Evolutionary conservation across 768 basidiomycete species (phyloP).

Genomic region (Lactarius akahatsu): DNA sequence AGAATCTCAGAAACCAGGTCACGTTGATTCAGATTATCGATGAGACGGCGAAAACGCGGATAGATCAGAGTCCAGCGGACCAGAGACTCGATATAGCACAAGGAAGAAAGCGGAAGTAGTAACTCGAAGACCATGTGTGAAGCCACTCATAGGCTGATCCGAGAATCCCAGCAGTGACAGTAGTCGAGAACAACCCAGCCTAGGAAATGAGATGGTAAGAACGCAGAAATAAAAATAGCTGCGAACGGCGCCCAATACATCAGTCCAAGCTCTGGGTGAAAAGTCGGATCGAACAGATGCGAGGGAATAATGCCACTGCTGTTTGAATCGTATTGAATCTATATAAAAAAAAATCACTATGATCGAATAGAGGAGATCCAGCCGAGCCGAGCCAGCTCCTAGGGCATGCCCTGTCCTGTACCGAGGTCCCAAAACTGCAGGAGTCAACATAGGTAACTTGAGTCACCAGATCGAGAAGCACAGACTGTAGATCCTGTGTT

Average conservation of each 20-base stretch:
- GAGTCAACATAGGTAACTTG: no score
- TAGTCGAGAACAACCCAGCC: constrained; percentile 7
- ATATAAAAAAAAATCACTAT: no score
- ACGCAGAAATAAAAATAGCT: not conserved
- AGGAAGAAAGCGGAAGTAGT: not conserved
- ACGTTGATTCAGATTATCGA: not conserved
- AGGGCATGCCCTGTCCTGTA: no score
- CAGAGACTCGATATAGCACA: not conserved
- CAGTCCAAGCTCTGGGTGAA: not conserved
- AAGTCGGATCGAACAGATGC: not conserved
- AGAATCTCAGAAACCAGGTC: not conserved
- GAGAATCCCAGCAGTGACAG: not conserved
- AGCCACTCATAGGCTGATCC: no score
- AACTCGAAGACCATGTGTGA: not conserved
- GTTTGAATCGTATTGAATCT: not conserved
- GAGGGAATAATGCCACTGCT: not conserved
- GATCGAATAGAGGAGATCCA: no score
- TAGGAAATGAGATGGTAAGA: not conserved
- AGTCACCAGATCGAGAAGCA: no score
- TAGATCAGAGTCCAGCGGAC: not conserved
- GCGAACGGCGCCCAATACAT: not conserved
- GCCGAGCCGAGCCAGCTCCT: no score
- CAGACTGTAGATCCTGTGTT: no score
- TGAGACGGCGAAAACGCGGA: constrained; percentile 2
- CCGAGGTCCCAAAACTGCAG: no score